phyloP scores from a whole-genome alignment of 202 grass and related monocot genomes.

The Zoysia matrella region DNA sequence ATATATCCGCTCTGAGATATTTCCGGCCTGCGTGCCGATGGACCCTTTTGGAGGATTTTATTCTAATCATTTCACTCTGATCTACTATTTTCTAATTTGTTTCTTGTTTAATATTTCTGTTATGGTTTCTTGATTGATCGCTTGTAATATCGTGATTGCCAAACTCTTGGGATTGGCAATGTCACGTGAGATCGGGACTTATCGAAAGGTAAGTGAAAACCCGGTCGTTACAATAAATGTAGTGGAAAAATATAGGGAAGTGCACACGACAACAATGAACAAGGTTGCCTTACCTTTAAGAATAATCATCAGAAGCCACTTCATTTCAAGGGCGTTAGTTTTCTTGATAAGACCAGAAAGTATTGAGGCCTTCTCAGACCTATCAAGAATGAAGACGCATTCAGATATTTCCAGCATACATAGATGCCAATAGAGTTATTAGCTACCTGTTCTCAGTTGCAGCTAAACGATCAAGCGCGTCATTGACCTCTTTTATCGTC shows the following conservation, averaged over 20 bases:
- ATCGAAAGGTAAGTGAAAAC: too few species aligned
- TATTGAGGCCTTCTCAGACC: conserved; percentile 76
- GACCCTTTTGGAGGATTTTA: too few species aligned
- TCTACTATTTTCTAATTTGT: too few species aligned
- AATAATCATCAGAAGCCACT: conserved; percentile 99
- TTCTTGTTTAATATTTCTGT: too few species aligned
- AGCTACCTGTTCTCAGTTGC: conserved; percentile 80
- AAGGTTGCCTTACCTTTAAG: conserved; percentile 68
- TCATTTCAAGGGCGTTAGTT: conserved; percentile 95
- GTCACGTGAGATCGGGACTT: too few species aligned
- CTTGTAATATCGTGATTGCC: too few species aligned
- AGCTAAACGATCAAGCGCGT: conserved; percentile 76
- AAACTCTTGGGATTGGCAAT: too few species aligned
- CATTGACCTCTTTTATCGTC: conserved; percentile 90
- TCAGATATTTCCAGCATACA: conserved; percentile 24
- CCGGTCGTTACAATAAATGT: too few species aligned
- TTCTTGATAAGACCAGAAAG: conserved; percentile 86
- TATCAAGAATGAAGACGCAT: conserved; percentile 43
- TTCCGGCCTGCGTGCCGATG: too few species aligned
- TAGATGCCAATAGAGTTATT: conserved; percentile 29
- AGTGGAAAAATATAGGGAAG: conserved; percentile 7
- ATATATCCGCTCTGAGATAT: too few species aligned
- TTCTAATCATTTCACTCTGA: too few species aligned
- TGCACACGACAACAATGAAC: not conserved
- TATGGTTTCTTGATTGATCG: too few species aligned